Conservation (phyloP, 2,329 filamentous ascomycete genomes). For the Claviceps fusiformis region DNA sequence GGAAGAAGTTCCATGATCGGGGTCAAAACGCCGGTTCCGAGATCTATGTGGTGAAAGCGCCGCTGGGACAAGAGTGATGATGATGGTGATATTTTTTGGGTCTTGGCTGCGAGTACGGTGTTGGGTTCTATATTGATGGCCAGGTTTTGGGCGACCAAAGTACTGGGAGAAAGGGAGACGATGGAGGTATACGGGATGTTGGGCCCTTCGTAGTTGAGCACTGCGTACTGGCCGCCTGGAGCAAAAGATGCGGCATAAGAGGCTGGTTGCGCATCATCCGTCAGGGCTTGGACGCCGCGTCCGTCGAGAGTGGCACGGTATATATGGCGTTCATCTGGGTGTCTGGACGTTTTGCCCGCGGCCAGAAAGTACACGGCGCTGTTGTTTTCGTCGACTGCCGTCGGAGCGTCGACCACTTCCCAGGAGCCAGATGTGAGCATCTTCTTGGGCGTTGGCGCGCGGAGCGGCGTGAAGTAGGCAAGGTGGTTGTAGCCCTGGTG, state of each 20-base stretch:
- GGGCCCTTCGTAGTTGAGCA: constrained; percentile 50
- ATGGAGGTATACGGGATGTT: constrained; percentile 58
- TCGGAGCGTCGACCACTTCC: constrained; percentile 43
- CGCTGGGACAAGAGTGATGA: too few species aligned
- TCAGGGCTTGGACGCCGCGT: constrained; percentile 41
- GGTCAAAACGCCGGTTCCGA: constrained; percentile 46
- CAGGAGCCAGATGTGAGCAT: constrained; percentile 51
- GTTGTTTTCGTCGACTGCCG: constrained; percentile 43
- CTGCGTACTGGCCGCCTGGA: constrained; percentile 46
- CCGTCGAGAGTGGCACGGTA: constrained; percentile 50
- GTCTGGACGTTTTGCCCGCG: constrained; percentile 33
- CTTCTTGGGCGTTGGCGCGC: constrained; percentile 34
- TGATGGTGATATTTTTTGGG: too few species aligned
- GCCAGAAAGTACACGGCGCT: constrained; percentile 51
- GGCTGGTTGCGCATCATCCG: constrained; percentile 44
- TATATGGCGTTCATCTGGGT: constrained; percentile 54
- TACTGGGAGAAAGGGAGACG: constrained; percentile 36
- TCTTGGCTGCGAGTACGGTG: constrained; percentile 35
- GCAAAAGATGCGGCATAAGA: constrained; percentile 55
- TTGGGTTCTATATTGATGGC: constrained; percentile 48
- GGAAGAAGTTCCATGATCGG: constrained; percentile 55
- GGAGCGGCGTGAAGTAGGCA: constrained; percentile 48
- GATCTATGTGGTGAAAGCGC: constrained; percentile 39
- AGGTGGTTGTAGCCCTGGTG: constrained; percentile 53
- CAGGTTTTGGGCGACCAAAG: constrained; percentile 19